Base-by-base conservation (phyloP, 1,139 yeast species). In the Blastobotrys persicus region DNA sequence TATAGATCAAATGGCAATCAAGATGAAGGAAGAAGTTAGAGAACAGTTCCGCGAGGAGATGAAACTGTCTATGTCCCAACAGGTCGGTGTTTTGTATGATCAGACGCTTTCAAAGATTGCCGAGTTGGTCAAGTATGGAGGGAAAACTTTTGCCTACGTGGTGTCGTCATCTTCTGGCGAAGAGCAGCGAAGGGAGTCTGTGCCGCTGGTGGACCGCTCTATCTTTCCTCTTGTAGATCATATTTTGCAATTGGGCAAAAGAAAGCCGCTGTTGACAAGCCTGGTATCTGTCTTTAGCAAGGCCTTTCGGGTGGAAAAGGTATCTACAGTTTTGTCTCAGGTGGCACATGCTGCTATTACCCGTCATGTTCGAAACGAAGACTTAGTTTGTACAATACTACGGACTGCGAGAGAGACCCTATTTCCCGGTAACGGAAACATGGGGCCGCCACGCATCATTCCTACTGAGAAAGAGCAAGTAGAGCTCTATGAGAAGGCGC, bases 371-470 rank as follows among this genome's bases (percentile, higher is more conserved):
- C 60, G 48, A 28, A 54, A 50, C 40, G 59, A 44, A 52, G 39
- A 51, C 17, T 38, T 65, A 9, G 56, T 65, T 2, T 59, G 63
- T 2, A 50, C 55, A 2, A 52, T 65, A 5, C 42, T 72, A 4
- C 58, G 56, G 19, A 55, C 58, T 4, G 58, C 64, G 1, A 59
- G 76, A 39, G 59, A 59, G 38, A 65, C 65, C 28, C 53, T 73
- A 34, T 73, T 73, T 48, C 74, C 76, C 1, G 56, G 55, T 9
- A 70, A 70, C 50, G 74, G 73, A 6, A 59, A 59, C 14, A 68
- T 73, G 73, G 77, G 76, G 0, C 74, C 75, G 1, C 68, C 75
- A 4, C 52, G 75, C 19, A 55, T 57, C 3, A 47, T 56, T 6
- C 71, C 71, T 0, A 50, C 55, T 16, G 56, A 42, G 3, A 56